Evolutionary conservation across 805 yeast genomes (phyloP), one percentile per base, ranked within the genome.

Genomic region (Starmerella kuoi): DNA sequence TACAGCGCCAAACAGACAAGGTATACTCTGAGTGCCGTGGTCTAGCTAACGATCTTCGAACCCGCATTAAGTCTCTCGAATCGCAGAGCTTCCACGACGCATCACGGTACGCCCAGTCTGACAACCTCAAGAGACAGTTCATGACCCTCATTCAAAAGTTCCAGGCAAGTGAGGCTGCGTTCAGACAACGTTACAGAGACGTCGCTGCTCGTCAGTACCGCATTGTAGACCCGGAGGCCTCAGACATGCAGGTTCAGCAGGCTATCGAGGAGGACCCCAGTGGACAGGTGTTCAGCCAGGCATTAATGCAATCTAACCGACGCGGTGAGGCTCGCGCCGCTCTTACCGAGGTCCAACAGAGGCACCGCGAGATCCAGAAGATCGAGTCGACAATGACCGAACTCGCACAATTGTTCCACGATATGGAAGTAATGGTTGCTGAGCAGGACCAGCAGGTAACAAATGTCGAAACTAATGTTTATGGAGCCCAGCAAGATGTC

Each of bases 321-420:
- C 59, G 64, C 26, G 66, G 66, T 44, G 95, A 88, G 65, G 96
- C 97, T 31, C 76, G 91, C 62, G 77, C 95, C 26, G 97, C 93
- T 2, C 72, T 91, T 54, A 82, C 85, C 56, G 97, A 91, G 66
- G 97, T 88, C 42, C 95, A 88, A 66, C 77, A 80, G 40, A 79
- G 98, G 68, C 97, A 91, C 68, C 79, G 81, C 60, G 97, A 91
- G 66, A 76, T 91, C 59, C 81, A 84, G 67, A 83, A 85, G 67
- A 79, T 91, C 64, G 96, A 88, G 65, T 77, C 82, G 66, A 80
- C 95, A 46, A 86, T 91, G 82, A 83, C 88, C 27, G 98, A 91
- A 64, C 74, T 91, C 64, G 83, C 93, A 33, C 94, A 84, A 67
- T 73, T 91, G 60, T 86, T 91, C 69, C 81, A 80, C 57, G 97